These are phyloP conservation scores for Penicillium maclennaniae DNA, from an alignment of 495 filamentous ascomycete species.

Conservation along the genomic window DNA sequence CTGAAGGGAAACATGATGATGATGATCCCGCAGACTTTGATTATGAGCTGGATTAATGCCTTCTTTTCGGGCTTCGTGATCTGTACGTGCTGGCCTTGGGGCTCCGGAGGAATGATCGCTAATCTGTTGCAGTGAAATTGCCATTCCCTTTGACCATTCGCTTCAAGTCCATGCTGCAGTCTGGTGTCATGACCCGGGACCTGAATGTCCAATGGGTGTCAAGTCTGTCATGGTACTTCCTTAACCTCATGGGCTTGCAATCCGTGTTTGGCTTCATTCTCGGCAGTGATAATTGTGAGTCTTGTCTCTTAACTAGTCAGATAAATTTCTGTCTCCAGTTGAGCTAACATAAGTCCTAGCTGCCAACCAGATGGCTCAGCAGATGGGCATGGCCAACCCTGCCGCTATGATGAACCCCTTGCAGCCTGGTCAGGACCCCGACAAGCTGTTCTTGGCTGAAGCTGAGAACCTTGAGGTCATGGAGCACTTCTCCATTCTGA, in stretches of 20 bases:
- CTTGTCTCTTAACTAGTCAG: neutral
- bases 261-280: constrained; percentile 97
- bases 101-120: constrained; percentile 9
- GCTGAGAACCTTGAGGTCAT: constrained; percentile 93
- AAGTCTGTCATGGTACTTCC: constrained; percentile 96
- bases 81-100: constrained; percentile 52
- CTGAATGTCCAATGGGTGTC: constrained; percentile 98
- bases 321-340: neutral
- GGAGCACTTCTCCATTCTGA: constrained; percentile 85
- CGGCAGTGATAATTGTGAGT: constrained; percentile 87
- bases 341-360: constrained; percentile 48
- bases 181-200: constrained; percentile 90
- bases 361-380: constrained; percentile 89
- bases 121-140: constrained; percentile 71
- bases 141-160: constrained; percentile 96
- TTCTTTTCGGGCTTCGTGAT: constrained; percentile 98
- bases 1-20: constrained; percentile 99
- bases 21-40: constrained; percentile 98
- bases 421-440: constrained; percentile 88
- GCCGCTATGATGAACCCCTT: constrained; percentile 68
- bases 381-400: constrained; percentile 82
- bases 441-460: constrained; percentile 87
- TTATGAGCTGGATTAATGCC: constrained; percentile 99
- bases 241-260: constrained; percentile 93
- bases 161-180: constrained; percentile 99